phyloP scores from a whole-genome alignment of 495 filamentous ascomycete species.

The Recurvomyces mirabilis region DNA sequence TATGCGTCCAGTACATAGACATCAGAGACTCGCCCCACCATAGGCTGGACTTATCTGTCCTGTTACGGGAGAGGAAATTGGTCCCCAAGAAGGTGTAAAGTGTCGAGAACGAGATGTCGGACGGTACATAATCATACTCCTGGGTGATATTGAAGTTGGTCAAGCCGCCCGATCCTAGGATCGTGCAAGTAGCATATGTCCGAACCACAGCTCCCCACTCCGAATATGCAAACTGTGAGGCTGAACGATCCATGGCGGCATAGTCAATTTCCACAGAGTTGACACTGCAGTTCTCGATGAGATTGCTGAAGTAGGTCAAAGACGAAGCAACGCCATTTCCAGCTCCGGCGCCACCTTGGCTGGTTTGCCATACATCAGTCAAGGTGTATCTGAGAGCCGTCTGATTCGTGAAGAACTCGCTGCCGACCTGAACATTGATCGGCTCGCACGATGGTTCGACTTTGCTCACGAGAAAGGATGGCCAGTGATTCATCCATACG shows the following conservation, averaged over 20 bases:
- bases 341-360: slow-evolving; percentile 4
- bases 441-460: slow-evolving; percentile 23
- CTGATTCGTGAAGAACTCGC: slow-evolving; percentile 27
- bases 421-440: slow-evolving; percentile 21
- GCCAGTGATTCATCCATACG: slow-evolving; percentile 23
- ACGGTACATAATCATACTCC: slow-evolving; percentile 20
- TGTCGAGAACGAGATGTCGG: not conserved
- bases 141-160: slow-evolving; percentile 23
- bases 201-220: slow-evolving; percentile 5
- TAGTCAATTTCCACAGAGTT: slow-evolving; percentile 21
- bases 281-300: slow-evolving; percentile 23
- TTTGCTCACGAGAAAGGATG: slow-evolving; percentile 24
- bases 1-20: slow-evolving; percentile 11
- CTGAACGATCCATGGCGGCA: slow-evolving; percentile 9
- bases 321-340: slow-evolving; percentile 13
- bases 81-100: slow-evolving; percentile 12
- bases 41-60: slow-evolving; percentile 12
- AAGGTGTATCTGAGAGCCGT: slow-evolving; percentile 26
- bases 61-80: slow-evolving; percentile 10
- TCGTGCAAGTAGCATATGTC: slow-evolving; percentile 8
- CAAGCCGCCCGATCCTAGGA: not conserved
- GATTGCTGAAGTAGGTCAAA: slow-evolving; percentile 24
- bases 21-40: slow-evolving; percentile 22
- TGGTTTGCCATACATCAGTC: slow-evolving; percentile 20
- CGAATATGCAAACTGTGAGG: slow-evolving; percentile 9